Evolutionary conservation across 2,329 filamentous ascomycete genomes (phyloP), one percentile per base, ranked within the genome.

Genomic region (Trichoderma atroviride): DNA sequence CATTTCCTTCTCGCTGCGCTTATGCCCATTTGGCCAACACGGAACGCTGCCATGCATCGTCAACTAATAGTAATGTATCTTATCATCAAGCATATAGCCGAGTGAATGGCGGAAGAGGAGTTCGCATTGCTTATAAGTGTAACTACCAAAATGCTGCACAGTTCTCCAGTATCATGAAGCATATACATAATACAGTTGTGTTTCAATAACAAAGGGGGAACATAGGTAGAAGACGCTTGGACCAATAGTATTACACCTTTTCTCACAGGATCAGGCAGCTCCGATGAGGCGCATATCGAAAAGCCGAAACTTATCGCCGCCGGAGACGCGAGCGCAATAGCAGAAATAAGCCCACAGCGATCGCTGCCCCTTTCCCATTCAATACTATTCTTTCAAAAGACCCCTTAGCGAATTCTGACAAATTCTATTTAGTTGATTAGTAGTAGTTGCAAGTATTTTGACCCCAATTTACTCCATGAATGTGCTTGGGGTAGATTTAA

Each of bases 401-500:
- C 14, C 55, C 29, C 55, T 29, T 57, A 3, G 19, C 10, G 11
- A 43, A n/a, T 10, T 7, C 10, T 33, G 29, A 16, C n/a, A 14
- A 29, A 22, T 35, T 33, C 7, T 57, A 19, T 2, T 22, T 31
- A 4, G 2, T 13, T 50, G 47, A 50, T 50, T 50, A 43, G 40
- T 43, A 43, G 14, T 19, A 19, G 16, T 35, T 56, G 29, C 6
- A 4, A n/a, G 9, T 19, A n/a, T 35, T 58, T 58, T 50, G 55
- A 59, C 53, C 63, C 63, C 55, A 67, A 67, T 22, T 58, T 35
- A 5, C 63, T 29, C 55, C 29, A 29, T 4, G 14, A 19, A 29
- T 14, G 22, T 2, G 13, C 29, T 67, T 22, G 63, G 55, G 55
- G 63, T 67, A 67, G n/a, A 59, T 50, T 67, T 19, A 67, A 59